Conservation (phyloP, 345 rosid species). For the Brassica rapa region DNA sequence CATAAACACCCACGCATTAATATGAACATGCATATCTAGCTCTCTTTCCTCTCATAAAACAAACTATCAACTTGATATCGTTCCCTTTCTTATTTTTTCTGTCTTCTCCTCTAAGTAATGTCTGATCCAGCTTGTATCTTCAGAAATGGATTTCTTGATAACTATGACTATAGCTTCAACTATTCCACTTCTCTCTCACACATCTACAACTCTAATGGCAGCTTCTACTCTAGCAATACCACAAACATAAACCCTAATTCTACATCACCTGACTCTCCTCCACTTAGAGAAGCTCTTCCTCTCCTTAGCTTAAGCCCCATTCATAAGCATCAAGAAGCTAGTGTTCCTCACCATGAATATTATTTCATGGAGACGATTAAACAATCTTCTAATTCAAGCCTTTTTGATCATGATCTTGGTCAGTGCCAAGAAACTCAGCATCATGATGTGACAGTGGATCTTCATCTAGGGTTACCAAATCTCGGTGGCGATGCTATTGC, state of each 20-base stretch:
- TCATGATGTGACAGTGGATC: slow-evolving; percentile 65
- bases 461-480: slow-evolving; percentile 81
- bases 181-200: slow-evolving; percentile 43
- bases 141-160: slow-evolving; percentile 52
- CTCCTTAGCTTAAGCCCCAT: slow-evolving; percentile 78
- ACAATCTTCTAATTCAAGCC: slow-evolving; percentile 15
- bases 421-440: slow-evolving; percentile 40
- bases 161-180: slow-evolving; percentile 47
- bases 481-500: slow-evolving; percentile 29
- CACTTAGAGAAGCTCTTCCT: slow-evolving; percentile 83
- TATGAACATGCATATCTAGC: slow-evolving; percentile 37
- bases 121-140: slow-evolving; percentile 63
- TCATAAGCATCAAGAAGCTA: slow-evolving; percentile 47
- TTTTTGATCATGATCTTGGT: slow-evolving; percentile 40
- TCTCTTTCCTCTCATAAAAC: slow-evolving; percentile 31
- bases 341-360: slow-evolving; percentile 45
- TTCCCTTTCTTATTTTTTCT: slow-evolving; percentile 20
- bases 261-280: slow-evolving; percentile 60
- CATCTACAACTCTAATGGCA: slow-evolving; percentile 38
- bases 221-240: slow-evolving; percentile 37
- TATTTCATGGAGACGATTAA: slow-evolving; percentile 43
- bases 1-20: neutral
- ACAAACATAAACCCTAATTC: slow-evolving; percentile 34
- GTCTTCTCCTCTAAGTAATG: slow-evolving; percentile 45
- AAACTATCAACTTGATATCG: slow-evolving; percentile 23